Evolutionary conservation across 306 rosid species (phyloP), one percentile per base, ranked within the genome.

Genomic region (Rubus parviflorus): DNA sequence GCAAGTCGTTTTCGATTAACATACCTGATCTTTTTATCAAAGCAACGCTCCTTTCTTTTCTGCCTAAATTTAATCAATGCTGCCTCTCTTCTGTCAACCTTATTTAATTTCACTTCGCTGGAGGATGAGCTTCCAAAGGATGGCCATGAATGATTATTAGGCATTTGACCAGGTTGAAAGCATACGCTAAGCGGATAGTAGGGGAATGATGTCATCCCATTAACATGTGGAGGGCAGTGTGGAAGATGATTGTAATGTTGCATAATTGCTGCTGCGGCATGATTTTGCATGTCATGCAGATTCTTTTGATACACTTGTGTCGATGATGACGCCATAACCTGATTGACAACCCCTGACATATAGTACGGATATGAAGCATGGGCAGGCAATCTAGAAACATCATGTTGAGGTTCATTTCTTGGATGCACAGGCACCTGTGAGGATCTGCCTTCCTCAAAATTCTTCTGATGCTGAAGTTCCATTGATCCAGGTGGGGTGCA

Each of bases 21-120:
- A 67, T 96, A 96, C 80, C 99, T 85, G 65, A 96, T 92, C 91
- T 91, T 93, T 86, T 96, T 96, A 79, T 92, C 99, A 67, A 96
- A 96, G 80, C 98, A 92, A 2, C 99, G 91, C 51, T 96, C 98
- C 85, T 92, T 92, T 80, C 99, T 89, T 84, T 96, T 96, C 83
- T 92, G 98, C 86, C 97, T 87, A 79, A 96, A 96, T 82, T 96
- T 96, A 76, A 92, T 87, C 85, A 96, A 75, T 38, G 99, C 98
- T 58, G 98, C 99, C 86, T 93, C 99, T 88, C 99, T 96, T 83
- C 98, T 87, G 76, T 96, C 97, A 45, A 86, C 91, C 81, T 89
- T 92, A 61, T 83, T 90, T 46, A 81, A 35, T 48, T 83, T 86
- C 75, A 83, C 87, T 77, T 96, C 99, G 3, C 83, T 73, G 41